Percentiles rank a stretch among this genome's conserved stretches.
Conservation (phyloP, 495 filamentous ascomycete genomes). For the Penicillium simplicissimum region DNA sequence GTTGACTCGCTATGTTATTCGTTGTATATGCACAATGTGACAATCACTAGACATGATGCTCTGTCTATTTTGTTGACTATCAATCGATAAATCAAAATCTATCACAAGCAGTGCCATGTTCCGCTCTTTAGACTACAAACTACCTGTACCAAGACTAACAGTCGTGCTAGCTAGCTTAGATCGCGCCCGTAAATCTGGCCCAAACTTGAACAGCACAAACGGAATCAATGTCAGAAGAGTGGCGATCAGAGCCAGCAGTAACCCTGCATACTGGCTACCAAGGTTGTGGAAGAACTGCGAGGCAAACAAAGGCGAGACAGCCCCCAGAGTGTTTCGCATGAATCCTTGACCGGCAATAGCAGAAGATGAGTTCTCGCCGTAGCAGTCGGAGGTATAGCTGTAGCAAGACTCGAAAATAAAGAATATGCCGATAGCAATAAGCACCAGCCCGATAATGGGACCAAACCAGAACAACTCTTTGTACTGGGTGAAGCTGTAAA, state of each 20-base stretch:
- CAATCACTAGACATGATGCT: too few species aligned
- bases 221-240: constrained; percentile 45
- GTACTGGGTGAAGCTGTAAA: constrained; percentile 80
- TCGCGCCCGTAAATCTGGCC: constrained; percentile 39
- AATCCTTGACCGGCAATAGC: constrained; percentile 53
- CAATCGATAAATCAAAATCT: too few species aligned
- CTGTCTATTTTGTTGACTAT: too few species aligned
- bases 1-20: too few species aligned
- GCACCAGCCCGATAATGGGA: constrained; percentile 54
- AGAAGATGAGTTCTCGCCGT: constrained; percentile 45
- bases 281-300: constrained; percentile 50
- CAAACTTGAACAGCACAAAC: constrained; percentile 43
- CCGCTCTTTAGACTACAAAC: background rate
- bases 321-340: constrained; percentile 51
- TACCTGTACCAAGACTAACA: constrained; percentile 13
- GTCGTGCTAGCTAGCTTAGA: constrained; percentile 33
- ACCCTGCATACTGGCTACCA: constrained; percentile 46
- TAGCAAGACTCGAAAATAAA: constrained; percentile 49
- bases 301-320: constrained; percentile 51
- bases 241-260: constrained; percentile 42
- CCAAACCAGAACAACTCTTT: too few species aligned
- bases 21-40: too few species aligned
- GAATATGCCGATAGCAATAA: constrained; percentile 49
- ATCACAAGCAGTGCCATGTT: background rate
- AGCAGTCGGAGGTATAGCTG: constrained; percentile 48